These are phyloP conservation scores for Melaleuca alternifolia DNA, from an alignment of 345 rosid genomes.

Conservation along the genomic window DNA sequence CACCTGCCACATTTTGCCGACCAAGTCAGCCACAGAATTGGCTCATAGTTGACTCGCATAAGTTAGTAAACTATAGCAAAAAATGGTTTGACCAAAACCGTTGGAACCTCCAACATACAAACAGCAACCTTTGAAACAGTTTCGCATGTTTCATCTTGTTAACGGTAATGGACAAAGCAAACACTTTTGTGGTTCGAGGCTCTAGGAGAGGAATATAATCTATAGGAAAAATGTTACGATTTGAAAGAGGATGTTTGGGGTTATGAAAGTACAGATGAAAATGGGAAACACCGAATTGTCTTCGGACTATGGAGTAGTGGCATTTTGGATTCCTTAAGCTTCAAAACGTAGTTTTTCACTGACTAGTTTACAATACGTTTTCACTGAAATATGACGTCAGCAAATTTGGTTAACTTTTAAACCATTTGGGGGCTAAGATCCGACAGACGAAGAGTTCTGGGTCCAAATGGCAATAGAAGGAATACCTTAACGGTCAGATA, in stretches of 20 bases:
- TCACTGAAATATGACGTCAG: neutral
- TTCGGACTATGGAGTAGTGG: neutral
- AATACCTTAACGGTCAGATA: neutral
- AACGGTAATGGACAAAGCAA: neutral
- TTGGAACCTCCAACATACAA: neutral
- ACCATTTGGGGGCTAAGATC: neutral
- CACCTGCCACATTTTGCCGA: conserved; percentile 24
- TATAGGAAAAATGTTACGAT: neutral
- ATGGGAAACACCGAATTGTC: neutral
- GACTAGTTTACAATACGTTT: neutral
- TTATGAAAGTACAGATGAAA: neutral
- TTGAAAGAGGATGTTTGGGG: neutral
- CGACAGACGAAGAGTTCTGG: neutral
- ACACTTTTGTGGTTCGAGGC: neutral
- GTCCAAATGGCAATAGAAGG: neutral
- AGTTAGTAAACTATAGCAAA: neutral
- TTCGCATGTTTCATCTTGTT: neutral
- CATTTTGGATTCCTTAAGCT: neutral
- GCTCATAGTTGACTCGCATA: neutral
- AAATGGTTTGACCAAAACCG: neutral
- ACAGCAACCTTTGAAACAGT: neutral
- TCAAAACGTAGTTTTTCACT: neutral
- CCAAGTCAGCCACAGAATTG: neutral
- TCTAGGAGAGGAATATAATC: neutral
- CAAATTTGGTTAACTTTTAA: neutral